Percentiles rank a stretch among this genome's conserved stretches.
Evolutionary conservation across 306 rosid species (phyloP).

Genomic region (Citrullus mucosospermus): DNA sequence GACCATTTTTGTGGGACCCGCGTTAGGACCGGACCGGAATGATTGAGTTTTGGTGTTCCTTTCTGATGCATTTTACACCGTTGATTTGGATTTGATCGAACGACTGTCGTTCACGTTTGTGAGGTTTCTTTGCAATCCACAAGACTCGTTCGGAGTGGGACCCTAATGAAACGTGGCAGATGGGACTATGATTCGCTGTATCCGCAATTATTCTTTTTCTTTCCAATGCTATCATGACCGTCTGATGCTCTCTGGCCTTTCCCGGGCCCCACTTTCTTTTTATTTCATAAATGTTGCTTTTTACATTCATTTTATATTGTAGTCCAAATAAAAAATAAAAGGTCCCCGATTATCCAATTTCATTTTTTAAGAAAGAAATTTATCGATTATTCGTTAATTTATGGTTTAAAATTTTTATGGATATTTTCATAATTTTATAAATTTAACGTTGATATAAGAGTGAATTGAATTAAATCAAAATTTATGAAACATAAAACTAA

Average conservation of each 20-base stretch:
- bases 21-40: background rate
- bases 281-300: background rate
- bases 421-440: no score
- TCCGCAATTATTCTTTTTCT: background rate
- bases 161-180: background rate
- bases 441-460: no score
- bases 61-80: background rate
- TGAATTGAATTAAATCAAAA: no score
- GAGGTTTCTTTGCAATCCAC: background rate
- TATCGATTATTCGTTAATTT: background rate
- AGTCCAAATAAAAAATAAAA: background rate
- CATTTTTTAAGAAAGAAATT: background rate
- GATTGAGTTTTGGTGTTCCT: background rate
- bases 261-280: background rate
- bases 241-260: background rate
- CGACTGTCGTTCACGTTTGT: slow-evolving; percentile 3
- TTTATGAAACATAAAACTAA: no score
- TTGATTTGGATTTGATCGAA: background rate
- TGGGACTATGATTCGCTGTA: background rate
- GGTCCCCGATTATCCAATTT: background rate
- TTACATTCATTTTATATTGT: background rate
- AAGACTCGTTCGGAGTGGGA: slow-evolving; percentile 1
- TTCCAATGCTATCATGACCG: background rate
- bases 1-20: background rate
- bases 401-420: no score